A percentile compares a stretch with the other conserved stretches of the same genome.
phyloP scores from a whole-genome alignment of 1,139 yeast species.

The Debaryomycetaceae sp. region DNA sequence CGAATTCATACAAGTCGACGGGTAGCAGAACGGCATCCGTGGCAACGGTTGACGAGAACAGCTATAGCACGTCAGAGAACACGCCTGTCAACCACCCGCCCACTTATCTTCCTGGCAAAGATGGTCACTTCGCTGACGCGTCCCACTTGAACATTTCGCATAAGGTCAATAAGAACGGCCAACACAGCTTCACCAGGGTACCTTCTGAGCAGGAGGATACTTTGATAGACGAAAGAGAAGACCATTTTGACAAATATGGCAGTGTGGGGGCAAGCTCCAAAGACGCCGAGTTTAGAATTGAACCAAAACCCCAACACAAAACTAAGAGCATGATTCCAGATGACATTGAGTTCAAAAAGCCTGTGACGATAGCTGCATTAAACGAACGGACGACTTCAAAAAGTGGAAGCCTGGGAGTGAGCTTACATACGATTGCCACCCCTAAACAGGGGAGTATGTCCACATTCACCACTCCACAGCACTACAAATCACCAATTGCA shows the following conservation, averaged over 20 bases:
- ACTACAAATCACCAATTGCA: slow-evolving; percentile 7
- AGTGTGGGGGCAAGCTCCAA: slow-evolving; percentile 1
- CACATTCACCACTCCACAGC: slow-evolving; percentile 10
- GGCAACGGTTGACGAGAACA: slow-evolving; percentile 17
- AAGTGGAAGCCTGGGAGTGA: not conserved
- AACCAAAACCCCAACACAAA: not conserved
- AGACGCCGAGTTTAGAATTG: not conserved
- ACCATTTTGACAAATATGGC: not conserved
- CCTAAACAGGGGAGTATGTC: not conserved
- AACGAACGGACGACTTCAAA: not conserved
- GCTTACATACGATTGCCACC: not conserved
- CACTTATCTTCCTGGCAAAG: slow-evolving; percentile 17
- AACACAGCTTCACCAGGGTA: not conserved
- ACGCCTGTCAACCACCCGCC: slow-evolving; percentile 26
- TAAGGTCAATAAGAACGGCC: not conserved
- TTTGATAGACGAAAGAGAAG: slow-evolving; percentile 15
- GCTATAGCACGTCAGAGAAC: slow-evolving; percentile 8
- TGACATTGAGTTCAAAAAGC: not conserved
- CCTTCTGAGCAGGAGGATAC: slow-evolving; percentile 23
- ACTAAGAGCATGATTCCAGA: slow-evolving; percentile 1
- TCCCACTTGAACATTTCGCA: not conserved
- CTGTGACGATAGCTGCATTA: not conserved
- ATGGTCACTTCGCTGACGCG: not conserved
- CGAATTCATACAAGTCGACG: slow-evolving; percentile 15
- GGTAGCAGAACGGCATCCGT: slow-evolving; percentile 10